A percentile compares a stretch with the other conserved stretches of the same genome.
phyloP scores from a whole-genome alignment of 2,329 filamentous ascomycete genomes.

The Fonsecaea erecta region DNA sequence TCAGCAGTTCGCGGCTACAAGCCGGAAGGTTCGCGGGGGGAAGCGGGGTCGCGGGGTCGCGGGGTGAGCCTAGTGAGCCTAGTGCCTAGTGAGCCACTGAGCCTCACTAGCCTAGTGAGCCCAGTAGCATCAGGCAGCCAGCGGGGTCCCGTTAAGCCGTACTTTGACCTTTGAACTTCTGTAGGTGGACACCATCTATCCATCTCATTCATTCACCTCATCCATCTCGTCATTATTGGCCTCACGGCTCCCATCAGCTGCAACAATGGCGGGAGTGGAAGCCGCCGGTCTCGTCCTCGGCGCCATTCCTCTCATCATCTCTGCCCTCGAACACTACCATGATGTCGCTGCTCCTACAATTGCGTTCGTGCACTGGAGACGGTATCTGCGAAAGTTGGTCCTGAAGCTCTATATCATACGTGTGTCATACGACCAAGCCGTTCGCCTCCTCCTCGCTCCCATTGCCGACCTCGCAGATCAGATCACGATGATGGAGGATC shows the following conservation, averaged over 20 bases:
- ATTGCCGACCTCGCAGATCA: not conserved
- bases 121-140: no score
- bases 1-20: no score
- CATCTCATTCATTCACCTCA: no score
- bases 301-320: not conserved
- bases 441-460: not conserved
- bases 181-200: not conserved
- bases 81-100: no score
- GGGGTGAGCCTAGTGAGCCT: no score
- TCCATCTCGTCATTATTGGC: no score
- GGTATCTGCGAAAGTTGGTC: not conserved
- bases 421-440: not conserved
- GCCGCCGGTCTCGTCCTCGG: not conserved
- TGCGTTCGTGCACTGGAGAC: not conserved
- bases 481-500: not conserved
- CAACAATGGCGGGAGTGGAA: not conserved
- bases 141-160: no score
- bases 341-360: not conserved
- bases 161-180: not conserved
- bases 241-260: not conserved
- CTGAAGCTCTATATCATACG: not conserved
- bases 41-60: not conserved
- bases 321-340: not conserved
- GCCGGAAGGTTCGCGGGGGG: not conserved
- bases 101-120: no score